These are phyloP conservation scores for Acer saccharum DNA, from an alignment of 345 rosid genomes.

Conservation along the genomic window DNA sequence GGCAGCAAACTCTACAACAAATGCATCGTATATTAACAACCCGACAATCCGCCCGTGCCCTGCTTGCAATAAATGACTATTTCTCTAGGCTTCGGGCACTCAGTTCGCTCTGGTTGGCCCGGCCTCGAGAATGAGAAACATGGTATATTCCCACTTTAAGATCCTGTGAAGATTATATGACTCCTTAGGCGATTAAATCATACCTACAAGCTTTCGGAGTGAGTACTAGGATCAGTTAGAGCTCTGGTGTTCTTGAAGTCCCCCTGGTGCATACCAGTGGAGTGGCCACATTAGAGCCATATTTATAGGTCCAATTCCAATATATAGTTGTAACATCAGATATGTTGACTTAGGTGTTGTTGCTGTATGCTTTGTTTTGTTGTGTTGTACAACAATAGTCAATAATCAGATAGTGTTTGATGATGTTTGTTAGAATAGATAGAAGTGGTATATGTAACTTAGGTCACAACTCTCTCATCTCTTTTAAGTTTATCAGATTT, in stretches of 20 bases:
- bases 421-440: constrained; percentile 28
- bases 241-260: neutral
- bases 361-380: constrained; percentile 19
- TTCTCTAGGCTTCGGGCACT: constrained; percentile 76
- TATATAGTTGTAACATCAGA: constrained; percentile 23
- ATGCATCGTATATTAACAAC: constrained; percentile 75
- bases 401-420: constrained; percentile 27
- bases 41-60: constrained; percentile 76
- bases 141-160: neutral
- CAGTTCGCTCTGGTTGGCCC: constrained; percentile 77
- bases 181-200: neutral
- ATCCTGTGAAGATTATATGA: neutral
- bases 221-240: neutral
- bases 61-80: constrained; percentile 70
- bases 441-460: constrained; percentile 24
- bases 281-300: constrained; percentile 14
- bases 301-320: constrained; percentile 19
- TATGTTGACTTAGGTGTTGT: constrained; percentile 28
- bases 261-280: neutral
- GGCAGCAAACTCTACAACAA: constrained; percentile 73
- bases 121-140: constrained; percentile 56
- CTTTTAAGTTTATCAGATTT: constrained; percentile 7
- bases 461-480: constrained; percentile 17
- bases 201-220: neutral
- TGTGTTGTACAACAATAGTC: constrained; percentile 32